These are phyloP conservation scores for Fusarium praegraminearum DNA, from an alignment of 2,329 filamentous ascomycete genomes.

Conservation along the genomic window DNA sequence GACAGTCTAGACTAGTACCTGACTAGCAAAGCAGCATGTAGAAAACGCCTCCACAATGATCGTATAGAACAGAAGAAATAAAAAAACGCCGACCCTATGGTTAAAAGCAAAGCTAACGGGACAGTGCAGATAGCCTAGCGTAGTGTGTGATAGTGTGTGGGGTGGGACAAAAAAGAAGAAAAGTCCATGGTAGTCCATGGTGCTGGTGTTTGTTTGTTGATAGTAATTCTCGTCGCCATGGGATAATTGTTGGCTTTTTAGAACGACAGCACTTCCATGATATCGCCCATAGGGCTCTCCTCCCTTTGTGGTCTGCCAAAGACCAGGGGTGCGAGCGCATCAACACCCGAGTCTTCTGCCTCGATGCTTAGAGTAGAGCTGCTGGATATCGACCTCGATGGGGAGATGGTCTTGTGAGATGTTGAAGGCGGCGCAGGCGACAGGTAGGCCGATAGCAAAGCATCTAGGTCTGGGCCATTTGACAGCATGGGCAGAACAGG, in stretches of 20 bases:
- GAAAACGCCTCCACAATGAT: constrained; percentile 35
- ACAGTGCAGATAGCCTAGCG: constrained; percentile 18
- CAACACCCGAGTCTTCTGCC: constrained; percentile 32
- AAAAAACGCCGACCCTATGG: constrained; percentile 27
- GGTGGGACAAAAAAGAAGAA: not conserved
- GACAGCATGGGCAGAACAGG: constrained; percentile 35
- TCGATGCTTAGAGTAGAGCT: constrained; percentile 39
- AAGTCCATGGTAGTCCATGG: not conserved
- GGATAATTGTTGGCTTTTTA: not conserved
- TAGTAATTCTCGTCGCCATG: not conserved
- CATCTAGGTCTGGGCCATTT: constrained; percentile 35
- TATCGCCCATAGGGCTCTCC: constrained; percentile 37
- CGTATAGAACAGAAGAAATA: constrained; percentile 6
- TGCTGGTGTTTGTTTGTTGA: constrained; percentile 1
- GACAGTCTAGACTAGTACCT: constrained; percentile 38
- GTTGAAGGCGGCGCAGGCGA: constrained; percentile 25
- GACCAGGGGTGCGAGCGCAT: constrained; percentile 34
- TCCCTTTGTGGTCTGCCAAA: constrained; percentile 38
- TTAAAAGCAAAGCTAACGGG: constrained; percentile 23
- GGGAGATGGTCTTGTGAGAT: constrained; percentile 27
- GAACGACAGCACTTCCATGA: constrained; percentile 39
- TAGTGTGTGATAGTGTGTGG: constrained; percentile 3
- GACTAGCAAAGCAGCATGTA: constrained; percentile 26
- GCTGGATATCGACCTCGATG: constrained; percentile 40
- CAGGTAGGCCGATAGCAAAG: constrained; percentile 38